Percentiles rank a stretch among this genome's conserved stretches.
Conservation (phyloP, 768 basidiomycete genomes). For the Leccinum obscurum region DNA sequence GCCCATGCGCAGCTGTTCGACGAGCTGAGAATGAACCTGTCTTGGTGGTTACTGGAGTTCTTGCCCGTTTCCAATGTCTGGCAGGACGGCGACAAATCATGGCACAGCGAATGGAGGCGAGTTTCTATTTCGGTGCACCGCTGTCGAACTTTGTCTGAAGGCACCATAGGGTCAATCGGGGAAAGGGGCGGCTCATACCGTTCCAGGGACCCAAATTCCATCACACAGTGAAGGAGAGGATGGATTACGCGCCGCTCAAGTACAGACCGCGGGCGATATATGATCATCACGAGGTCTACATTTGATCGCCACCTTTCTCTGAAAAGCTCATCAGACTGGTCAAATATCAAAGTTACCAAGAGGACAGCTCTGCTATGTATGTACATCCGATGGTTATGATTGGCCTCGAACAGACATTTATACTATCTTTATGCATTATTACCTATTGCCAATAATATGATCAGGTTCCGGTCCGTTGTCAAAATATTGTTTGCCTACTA, state of each 20-base stretch:
- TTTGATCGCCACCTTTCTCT: slow-evolving; percentile 19
- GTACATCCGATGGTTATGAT: not conserved
- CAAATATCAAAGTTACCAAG: no score
- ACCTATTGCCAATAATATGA: no score
- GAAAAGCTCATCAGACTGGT: not conserved
- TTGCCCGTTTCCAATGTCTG: slow-evolving; percentile 52
- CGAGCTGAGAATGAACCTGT: slow-evolving; percentile 39
- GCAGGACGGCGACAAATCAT: slow-evolving; percentile 55
- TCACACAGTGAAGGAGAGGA: slow-evolving; percentile 59
- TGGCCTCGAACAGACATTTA: no score
- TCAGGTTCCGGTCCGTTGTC: no score
- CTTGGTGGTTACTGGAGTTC: slow-evolving; percentile 78
- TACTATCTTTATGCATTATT: not conserved
- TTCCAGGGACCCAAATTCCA: slow-evolving; percentile 58
- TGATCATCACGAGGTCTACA: slow-evolving; percentile 45
- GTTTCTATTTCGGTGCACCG: slow-evolving; percentile 31
- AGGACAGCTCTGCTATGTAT: no score
- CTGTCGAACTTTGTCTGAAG: slow-evolving; percentile 1
- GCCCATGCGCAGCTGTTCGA: slow-evolving; percentile 57
- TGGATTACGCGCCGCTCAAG: slow-evolving; percentile 43
- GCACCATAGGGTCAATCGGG: slow-evolving; percentile 43
- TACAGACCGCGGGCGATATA: slow-evolving; percentile 63
- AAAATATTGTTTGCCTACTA: no score
- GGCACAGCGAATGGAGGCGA: slow-evolving; percentile 58
- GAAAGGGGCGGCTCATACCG: slow-evolving; percentile 54